phyloP scores from a whole-genome alignment of 192 early-diverging fungal genomes.

The Linnemannia exigua region DNA sequence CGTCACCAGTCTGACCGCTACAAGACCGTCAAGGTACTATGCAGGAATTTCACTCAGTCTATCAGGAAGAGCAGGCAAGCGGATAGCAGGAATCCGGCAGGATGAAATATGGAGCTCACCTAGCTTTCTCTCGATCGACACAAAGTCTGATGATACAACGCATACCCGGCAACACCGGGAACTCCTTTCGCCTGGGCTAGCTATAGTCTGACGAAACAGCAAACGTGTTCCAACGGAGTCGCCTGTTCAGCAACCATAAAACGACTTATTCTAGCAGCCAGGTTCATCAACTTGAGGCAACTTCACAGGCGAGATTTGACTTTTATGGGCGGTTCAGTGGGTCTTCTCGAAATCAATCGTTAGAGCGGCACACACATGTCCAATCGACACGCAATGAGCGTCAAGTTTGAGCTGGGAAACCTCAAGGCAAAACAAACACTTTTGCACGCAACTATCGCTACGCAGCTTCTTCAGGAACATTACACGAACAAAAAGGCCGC shows the following conservation, averaged over 20 bases:
- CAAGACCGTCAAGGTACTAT: constrained; percentile 89
- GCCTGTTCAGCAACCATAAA: no score
- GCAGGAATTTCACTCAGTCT: background rate
- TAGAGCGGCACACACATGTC: no score
- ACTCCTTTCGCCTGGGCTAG: background rate
- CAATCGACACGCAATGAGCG: background rate
- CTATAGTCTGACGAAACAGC: background rate
- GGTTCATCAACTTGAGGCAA: no score
- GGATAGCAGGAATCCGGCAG: background rate
- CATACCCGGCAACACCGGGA: background rate
- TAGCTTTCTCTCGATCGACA: background rate
- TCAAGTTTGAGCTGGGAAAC: no score
- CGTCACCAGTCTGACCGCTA: constrained; percentile 99
- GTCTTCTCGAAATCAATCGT: no score
- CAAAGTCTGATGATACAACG: background rate
- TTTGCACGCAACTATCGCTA: background rate
- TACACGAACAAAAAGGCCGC: background rate
- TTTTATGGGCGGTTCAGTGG: no score
- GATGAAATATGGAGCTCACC: background rate
- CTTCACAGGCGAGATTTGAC: no score
- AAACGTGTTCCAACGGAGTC: no score
- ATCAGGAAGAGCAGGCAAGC: background rate
- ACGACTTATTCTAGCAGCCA: no score
- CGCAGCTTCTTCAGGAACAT: background rate
- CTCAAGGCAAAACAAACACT: no score